Percentiles rank a stretch among this genome's conserved stretches.
phyloP scores from a whole-genome alignment of 805 yeast genomes.

The Myxozyma nipponensis region DNA sequence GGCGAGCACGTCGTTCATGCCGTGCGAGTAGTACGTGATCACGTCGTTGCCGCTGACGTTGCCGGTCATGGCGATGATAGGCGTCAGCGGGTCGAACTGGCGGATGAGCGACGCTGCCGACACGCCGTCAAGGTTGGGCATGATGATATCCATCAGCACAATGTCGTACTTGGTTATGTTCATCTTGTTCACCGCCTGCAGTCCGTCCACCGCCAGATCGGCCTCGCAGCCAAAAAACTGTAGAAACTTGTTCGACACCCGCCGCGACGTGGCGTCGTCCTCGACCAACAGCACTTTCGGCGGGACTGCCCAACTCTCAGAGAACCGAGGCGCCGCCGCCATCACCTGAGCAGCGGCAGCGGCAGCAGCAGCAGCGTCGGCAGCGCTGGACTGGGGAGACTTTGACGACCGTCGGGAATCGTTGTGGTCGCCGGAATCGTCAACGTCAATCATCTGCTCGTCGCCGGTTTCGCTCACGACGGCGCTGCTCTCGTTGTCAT shows the following conservation, averaged over 20 bases:
- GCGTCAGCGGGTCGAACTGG: slow-evolving; percentile 76
- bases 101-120: slow-evolving; percentile 88
- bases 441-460: slow-evolving; percentile 17
- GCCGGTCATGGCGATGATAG: slow-evolving; percentile 93
- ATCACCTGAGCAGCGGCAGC: no score
- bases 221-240: slow-evolving; percentile 88
- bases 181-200: slow-evolving; percentile 80
- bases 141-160: slow-evolving; percentile 54
- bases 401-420: slow-evolving; percentile 12
- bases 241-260: slow-evolving; percentile 75
- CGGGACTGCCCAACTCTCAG: slow-evolving; percentile 38
- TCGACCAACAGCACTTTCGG: slow-evolving; percentile 52
- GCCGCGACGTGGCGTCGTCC: slow-evolving; percentile 62
- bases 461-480: not conserved
- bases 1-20: slow-evolving; percentile 86
- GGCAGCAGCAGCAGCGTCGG: no score
- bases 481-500: not conserved
- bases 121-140: slow-evolving; percentile 58
- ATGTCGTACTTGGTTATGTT: slow-evolving; percentile 56
- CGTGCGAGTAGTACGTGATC: slow-evolving; percentile 43
- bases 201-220: slow-evolving; percentile 88
- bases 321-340: slow-evolving; percentile 9
- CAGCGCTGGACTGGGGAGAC: slow-evolving; percentile 8
- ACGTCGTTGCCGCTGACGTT: slow-evolving; percentile 79
- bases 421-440: slow-evolving; percentile 8